phyloP scores from a whole-genome alignment of 495 filamentous ascomycete genomes.

The Neurospora africana region DNA sequence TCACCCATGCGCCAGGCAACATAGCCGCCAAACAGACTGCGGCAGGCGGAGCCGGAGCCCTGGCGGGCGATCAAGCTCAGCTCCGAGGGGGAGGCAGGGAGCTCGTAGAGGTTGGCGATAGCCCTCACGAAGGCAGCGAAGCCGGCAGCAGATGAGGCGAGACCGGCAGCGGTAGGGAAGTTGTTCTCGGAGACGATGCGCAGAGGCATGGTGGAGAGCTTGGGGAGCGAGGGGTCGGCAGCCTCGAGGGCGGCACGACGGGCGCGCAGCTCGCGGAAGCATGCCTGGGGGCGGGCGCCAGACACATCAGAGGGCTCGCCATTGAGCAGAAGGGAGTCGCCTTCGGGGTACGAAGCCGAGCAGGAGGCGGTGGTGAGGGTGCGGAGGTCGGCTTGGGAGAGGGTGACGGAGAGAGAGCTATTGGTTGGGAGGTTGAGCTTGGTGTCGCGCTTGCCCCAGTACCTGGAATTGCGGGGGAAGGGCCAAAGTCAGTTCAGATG shows the following conservation, averaged over 20 bases:
- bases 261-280: conserved; percentile 71
- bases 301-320: conserved; percentile 71
- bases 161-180: conserved; percentile 96
- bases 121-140: conserved; percentile 91
- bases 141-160: conserved; percentile 84
- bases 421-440: conserved; percentile 94
- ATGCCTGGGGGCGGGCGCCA: conserved; percentile 79
- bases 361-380: conserved; percentile 95
- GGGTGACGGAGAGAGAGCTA: conserved; percentile 89
- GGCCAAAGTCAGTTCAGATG: conserved; percentile 2
- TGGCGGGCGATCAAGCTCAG: conserved; percentile 87
- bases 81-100: conserved; percentile 65
- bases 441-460: conserved; percentile 95
- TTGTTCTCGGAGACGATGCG: conserved; percentile 90
- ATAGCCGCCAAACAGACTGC: conserved; percentile 86
- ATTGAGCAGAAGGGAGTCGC: conserved; percentile 78
- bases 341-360: conserved; percentile 56
- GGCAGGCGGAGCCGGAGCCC: conserved; percentile 87
- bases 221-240: conserved; percentile 58
- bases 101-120: conserved; percentile 82
- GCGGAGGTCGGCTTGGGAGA: conserved; percentile 86
- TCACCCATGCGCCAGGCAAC: conserved; percentile 81
- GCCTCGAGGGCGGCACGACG: conserved; percentile 67
- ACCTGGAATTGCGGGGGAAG: conserved; percentile 41
- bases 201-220: conserved; percentile 62